Evolutionary conservation across 2,329 filamentous ascomycete genomes (phyloP), one percentile per base, ranked within the genome.

Genomic region (Fusarium sp.): DNA sequence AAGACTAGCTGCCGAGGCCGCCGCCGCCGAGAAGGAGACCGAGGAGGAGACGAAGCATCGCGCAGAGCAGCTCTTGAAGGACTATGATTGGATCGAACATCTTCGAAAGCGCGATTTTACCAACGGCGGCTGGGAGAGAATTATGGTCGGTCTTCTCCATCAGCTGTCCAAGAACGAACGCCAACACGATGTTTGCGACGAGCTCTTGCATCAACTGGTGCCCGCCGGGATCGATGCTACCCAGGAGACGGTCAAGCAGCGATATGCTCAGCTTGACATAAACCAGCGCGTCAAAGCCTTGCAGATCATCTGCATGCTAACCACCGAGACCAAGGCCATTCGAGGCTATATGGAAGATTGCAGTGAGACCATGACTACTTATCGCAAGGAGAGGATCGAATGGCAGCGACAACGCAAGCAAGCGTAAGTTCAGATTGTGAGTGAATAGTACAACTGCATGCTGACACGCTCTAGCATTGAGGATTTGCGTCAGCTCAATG

Each of bases 371-470:
- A 97, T 98, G 93, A 99, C 95, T 2, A 87, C 88, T 51, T 92
- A 96, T 72, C 89, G 95, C 45, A 99, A 99, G 76, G 91, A 96
- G 74, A 97, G 97, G 79, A 97, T 97, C 60, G 92, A 96, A 65
- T 90, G 88, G 77, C 94, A 98, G 77, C 87, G 93, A 65, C 87
- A 91, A 68, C 88, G 91, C 64, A 88, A 88, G 67, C 82, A 85
- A 75, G 80, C 81, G 85, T 88, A 79, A 76, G 86, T 83, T 32
- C 5, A 24, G 12, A 46, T 29, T 6, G 11, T 5, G 12, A 3
- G 2, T 29, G 15, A 29, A 8, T 5, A 10, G 11, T 12, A 32
- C 8, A 13, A 11, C 19, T 34, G 6, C 28, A n/a, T 34, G 32
- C 55, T 65, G 47, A 68, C n/a, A 19, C 31, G 22, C 13, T 4